Conservation (phyloP, 108 stramenopile species). For the Thalassiosira profunda region DNA sequence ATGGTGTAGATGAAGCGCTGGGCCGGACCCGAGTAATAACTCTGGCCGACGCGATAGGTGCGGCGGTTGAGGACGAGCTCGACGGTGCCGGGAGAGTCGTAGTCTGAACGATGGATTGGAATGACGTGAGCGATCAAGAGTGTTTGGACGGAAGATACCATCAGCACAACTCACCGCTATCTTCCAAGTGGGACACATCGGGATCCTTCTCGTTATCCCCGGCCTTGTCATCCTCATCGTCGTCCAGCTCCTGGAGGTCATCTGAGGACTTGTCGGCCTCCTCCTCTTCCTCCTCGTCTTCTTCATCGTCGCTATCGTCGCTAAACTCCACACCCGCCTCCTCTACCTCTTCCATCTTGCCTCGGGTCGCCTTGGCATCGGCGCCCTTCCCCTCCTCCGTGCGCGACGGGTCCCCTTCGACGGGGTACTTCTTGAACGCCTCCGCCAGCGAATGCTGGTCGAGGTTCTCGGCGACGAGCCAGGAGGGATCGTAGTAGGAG, state of each 20-base stretch:
- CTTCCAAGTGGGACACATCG: constrained; percentile 16
- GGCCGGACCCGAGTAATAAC: constrained; percentile 4
- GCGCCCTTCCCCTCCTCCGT: neutral
- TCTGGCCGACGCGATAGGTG: constrained; percentile 39
- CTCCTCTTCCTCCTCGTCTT: constrained; percentile 12
- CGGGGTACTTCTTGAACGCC: constrained; percentile 36
- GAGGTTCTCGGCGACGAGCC: constrained; percentile 33
- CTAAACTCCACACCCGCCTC: constrained; percentile 5
- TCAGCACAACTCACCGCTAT: constrained; percentile 16
- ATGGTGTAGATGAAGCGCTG: constrained; percentile 26
- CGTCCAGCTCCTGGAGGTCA: constrained; percentile 3
- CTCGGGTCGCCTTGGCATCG: neutral
- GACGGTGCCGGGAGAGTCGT: constrained; percentile 26
- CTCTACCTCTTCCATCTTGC: neutral
- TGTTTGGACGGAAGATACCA: neutral
- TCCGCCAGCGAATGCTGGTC: constrained; percentile 28
- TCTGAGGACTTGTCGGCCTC: constrained; percentile 4
- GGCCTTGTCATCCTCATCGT: constrained; percentile 1
- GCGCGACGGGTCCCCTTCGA: constrained; percentile 16
- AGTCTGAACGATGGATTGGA: constrained; percentile 4
- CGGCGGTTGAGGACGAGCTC: constrained; percentile 29
- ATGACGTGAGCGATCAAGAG: neutral
- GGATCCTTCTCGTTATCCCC: neutral
- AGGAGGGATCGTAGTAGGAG: constrained; percentile 9
- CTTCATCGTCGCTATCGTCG: constrained; percentile 14